Conservation (phyloP, 78 protist species). For the Dictyostelium brefeldianum region DNA sequence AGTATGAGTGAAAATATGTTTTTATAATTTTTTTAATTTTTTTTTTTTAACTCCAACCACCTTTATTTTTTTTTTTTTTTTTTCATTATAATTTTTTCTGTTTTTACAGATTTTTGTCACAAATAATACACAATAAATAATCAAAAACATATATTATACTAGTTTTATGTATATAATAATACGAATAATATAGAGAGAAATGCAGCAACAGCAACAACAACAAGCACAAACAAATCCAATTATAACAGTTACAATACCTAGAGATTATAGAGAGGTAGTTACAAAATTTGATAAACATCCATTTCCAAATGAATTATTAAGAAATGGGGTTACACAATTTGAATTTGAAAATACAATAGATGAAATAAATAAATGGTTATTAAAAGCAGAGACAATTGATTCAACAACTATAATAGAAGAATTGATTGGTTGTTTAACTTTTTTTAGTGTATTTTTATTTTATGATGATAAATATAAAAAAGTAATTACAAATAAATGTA, state of each 20-base stretch:
- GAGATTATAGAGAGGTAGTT: slow-evolving; percentile 62
- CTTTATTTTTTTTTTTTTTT: slow-evolving; percentile 3
- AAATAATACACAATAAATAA: no score
- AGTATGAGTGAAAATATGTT: no score
- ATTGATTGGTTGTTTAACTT: slow-evolving; percentile 65
- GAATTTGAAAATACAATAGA: slow-evolving; percentile 65
- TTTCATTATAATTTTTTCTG: not conserved
- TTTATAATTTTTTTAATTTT: not conserved
- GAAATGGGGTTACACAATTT: slow-evolving; percentile 25
- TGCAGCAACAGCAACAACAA: not conserved
- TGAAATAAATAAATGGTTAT: slow-evolving; percentile 40
- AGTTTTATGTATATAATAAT: not conserved
- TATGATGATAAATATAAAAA: slow-evolving; percentile 54
- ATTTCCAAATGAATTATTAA: slow-evolving; percentile 47
- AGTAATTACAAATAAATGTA: not conserved
- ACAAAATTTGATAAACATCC: slow-evolving; percentile 48
- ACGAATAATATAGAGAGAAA: not conserved
- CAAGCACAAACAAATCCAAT: not conserved
- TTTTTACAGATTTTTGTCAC: not conserved
- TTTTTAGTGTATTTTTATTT: slow-evolving; percentile 50
- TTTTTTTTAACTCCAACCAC: not conserved
- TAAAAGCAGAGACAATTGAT: slow-evolving; percentile 59
- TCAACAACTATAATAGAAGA: slow-evolving; percentile 32
- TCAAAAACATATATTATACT: not conserved
- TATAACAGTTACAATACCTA: slow-evolving; percentile 19